Conservation (phyloP, 345 rosid genomes). For the Hypericum androsaemum region DNA sequence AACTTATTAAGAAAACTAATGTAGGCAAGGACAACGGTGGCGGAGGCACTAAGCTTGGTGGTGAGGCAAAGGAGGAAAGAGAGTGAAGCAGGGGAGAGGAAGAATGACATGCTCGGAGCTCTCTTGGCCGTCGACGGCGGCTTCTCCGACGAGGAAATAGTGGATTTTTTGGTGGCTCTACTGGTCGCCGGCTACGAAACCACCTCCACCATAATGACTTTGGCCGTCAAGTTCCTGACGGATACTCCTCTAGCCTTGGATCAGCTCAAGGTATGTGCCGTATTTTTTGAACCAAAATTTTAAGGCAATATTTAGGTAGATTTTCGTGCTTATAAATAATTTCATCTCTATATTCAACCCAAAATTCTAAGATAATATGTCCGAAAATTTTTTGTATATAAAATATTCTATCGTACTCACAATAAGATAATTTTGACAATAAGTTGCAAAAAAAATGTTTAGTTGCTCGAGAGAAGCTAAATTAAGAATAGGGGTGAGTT, state of each 20-base stretch:
- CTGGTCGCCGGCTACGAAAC: conserved; percentile 99
- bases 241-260: conserved; percentile 87
- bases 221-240: conserved; percentile 87
- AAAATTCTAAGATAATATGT: too few species aligned
- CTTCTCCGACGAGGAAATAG: conserved; percentile 78
- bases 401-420: too few species aligned
- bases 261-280: conserved; percentile 56
- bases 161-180: conserved; percentile 77
- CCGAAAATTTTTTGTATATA: too few species aligned
- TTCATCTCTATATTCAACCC: too few species aligned
- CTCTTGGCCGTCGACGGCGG: conserved; percentile 54
- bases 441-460: too few species aligned
- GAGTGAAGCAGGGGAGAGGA: conserved; percentile 36
- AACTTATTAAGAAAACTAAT: too few species aligned
- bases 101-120: conserved; percentile 74
- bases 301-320: too few species aligned
- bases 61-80: conserved; percentile 64
- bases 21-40: conserved; percentile 93
- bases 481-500: too few species aligned
- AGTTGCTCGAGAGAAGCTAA: too few species aligned
- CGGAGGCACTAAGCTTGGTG: conserved; percentile 73
- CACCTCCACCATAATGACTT: conserved; percentile 90
- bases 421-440: too few species aligned
- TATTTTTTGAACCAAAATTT: not conserved
- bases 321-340: too few species aligned